Conservation (phyloP, 2,329 filamentous ascomycete genomes). For the Aspergillus candidus region DNA sequence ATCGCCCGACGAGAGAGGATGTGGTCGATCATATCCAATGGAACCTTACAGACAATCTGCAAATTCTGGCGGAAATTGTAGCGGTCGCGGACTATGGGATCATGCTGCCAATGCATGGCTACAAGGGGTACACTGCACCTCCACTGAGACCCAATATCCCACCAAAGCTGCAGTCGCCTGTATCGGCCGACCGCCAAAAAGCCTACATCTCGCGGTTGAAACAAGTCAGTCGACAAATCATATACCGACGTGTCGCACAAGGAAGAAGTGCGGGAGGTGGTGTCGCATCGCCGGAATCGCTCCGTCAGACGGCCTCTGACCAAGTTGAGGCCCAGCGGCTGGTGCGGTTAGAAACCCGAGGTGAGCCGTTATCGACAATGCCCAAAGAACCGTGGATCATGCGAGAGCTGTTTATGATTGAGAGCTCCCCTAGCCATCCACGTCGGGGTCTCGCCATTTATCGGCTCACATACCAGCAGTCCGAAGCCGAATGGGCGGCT, state of each 20-base stretch:
- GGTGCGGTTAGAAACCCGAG: conserved; percentile 11
- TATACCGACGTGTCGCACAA: neutral
- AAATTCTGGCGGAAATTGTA: conserved; percentile 10
- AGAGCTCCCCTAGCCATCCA: neutral
- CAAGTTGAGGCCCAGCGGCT: conserved; percentile 10
- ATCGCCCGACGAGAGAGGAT: conserved; percentile 1
- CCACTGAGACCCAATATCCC: neutral
- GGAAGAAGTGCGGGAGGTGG: neutral
- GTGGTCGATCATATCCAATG: conserved; percentile 10
- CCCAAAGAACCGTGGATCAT: conserved; percentile 17
- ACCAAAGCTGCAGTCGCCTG: neutral
- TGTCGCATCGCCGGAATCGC: neutral
- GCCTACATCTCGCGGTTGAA: conserved; percentile 9
- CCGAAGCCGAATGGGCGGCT: conserved; percentile 17
- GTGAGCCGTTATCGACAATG: conserved; percentile 5
- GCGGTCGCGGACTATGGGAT: conserved; percentile 17
- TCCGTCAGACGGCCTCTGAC: neutral
- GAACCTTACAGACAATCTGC: conserved; percentile 10
- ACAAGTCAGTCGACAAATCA: conserved; percentile 1
- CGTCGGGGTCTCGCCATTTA: conserved; percentile 18
- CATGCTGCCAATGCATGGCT: conserved; percentile 21
- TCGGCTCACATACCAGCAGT: conserved; percentile 17
- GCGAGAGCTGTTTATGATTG: neutral
- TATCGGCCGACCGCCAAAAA: neutral
- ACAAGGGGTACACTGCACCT: conserved; percentile 12